Conservation (phyloP, 1,139 yeast genomes). For the Pichia sp. region DNA sequence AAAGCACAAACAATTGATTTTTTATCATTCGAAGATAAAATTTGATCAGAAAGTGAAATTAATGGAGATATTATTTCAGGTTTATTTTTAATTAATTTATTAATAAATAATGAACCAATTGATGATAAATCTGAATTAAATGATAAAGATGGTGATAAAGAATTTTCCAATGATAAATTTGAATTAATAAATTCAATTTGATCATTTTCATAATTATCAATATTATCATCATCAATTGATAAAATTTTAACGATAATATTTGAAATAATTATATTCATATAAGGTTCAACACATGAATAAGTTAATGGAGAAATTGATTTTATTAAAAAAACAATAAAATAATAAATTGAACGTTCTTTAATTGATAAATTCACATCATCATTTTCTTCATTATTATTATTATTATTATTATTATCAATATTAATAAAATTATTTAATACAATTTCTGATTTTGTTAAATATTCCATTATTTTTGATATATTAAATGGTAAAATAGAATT, state of each 20-base stretch:
- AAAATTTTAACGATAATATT: slow-evolving; percentile 62
- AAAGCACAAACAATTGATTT: slow-evolving; percentile 37
- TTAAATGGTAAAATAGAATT: slow-evolving; percentile 3
- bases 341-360: slow-evolving; percentile 6
- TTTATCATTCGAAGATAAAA: slow-evolving; percentile 40
- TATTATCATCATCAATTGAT: slow-evolving; percentile 46
- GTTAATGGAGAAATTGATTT: slow-evolving; percentile 30
- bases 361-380: slow-evolving; percentile 1
- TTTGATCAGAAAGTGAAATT: slow-evolving; percentile 12
- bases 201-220: slow-evolving; percentile 65
- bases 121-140: slow-evolving; percentile 3
- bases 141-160: neutral
- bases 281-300: slow-evolving; percentile 46
- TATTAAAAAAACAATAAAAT: slow-evolving; percentile 4
- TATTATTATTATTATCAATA: neutral
- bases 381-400: neutral
- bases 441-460: neutral
- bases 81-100: slow-evolving; percentile 1
- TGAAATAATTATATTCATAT: slow-evolving; percentile 51
- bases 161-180: slow-evolving; percentile 36
- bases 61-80: slow-evolving; percentile 2
- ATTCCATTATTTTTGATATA: neutral
- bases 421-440: neutral
- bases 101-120: slow-evolving; percentile 3
- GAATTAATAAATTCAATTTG: slow-evolving; percentile 70